Conservation (phyloP, 179 eudicot species). For the Actinidia polygama region DNA sequence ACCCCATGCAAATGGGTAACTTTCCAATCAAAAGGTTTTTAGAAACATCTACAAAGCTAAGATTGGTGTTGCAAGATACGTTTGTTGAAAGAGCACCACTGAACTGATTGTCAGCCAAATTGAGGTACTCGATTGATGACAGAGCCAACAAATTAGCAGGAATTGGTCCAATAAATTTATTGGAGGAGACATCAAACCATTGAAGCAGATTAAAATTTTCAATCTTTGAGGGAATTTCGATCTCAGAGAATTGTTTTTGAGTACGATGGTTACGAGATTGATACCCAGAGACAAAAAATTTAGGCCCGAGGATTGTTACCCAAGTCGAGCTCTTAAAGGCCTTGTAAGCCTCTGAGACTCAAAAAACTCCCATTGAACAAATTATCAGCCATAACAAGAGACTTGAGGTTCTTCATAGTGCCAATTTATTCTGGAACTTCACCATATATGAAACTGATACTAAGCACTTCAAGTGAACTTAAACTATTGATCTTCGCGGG, state of each 20-base stretch:
- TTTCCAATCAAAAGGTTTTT: slow-evolving; percentile 65
- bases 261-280: slow-evolving; percentile 42
- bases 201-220: slow-evolving; percentile 42
- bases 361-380: slow-evolving; percentile 74
- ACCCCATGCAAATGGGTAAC: slow-evolving; percentile 68
- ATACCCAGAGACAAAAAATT: slow-evolving; percentile 67
- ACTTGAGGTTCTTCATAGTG: slow-evolving; percentile 44
- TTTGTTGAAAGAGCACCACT: slow-evolving; percentile 63
- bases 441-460: slow-evolving; percentile 71
- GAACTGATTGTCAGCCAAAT: slow-evolving; percentile 65
- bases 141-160: slow-evolving; percentile 59
- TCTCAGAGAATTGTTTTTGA: slow-evolving; percentile 71
- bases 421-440: slow-evolving; percentile 55
- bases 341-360: slow-evolving; percentile 50
- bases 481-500: slow-evolving; percentile 66
- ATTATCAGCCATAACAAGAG: slow-evolving; percentile 59
- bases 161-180: slow-evolving; percentile 68
- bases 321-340: slow-evolving; percentile 66
- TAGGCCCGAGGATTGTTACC: slow-evolving; percentile 73
- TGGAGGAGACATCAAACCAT: slow-evolving; percentile 68
- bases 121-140: slow-evolving; percentile 59
- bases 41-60: slow-evolving; percentile 71
- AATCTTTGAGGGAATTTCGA: slow-evolving; percentile 56
- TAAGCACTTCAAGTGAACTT: slow-evolving; percentile 56
- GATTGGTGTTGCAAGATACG: slow-evolving; percentile 55